These are phyloP conservation scores for Cryphonectria radicalis DNA, from an alignment of 2,329 filamentous ascomycete genomes.

Conservation along the genomic window DNA sequence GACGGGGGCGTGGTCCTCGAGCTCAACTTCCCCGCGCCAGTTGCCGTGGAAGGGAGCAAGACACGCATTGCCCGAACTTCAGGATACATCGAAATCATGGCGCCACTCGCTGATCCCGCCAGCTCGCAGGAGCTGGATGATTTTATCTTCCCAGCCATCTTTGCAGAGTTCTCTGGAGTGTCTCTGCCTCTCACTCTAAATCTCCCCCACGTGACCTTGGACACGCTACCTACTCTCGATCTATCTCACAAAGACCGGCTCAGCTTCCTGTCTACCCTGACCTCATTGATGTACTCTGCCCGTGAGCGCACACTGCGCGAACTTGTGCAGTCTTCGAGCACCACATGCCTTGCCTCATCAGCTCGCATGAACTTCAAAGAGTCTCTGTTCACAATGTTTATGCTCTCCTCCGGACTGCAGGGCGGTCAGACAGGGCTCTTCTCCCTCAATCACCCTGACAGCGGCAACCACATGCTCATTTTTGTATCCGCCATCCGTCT, in stretches of 20 bases:
- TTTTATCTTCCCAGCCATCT: constrained; percentile 44
- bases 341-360: constrained; percentile 35
- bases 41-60: constrained; percentile 41
- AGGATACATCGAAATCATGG: constrained; percentile 50
- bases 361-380: constrained; percentile 53
- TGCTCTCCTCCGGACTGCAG: constrained; percentile 50
- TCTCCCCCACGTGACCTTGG: constrained; percentile 48
- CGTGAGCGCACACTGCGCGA: constrained; percentile 46
- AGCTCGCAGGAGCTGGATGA: constrained; percentile 33
- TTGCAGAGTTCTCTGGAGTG: constrained; percentile 30
- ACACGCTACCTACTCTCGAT: constrained; percentile 48
- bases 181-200: constrained; percentile 44
- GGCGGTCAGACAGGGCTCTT: constrained; percentile 51
- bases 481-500: constrained; percentile 50
- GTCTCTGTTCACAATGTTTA: constrained; percentile 52
- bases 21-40: constrained; percentile 46
- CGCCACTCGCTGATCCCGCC: constrained; percentile 38
- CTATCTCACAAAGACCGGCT: constrained; percentile 40
- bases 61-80: constrained; percentile 50
- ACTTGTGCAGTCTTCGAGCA: constrained; percentile 28
- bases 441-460: constrained; percentile 42
- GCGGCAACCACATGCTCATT: constrained; percentile 46
- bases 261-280: constrained; percentile 45
- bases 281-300: constrained; percentile 46
- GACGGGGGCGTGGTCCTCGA: constrained; percentile 38